A percentile compares a stretch with the other conserved stretches of the same genome.
Evolutionary conservation across 1,284 basidiomycete genomes (phyloP).

Genomic region (Bjerkandera adusta): DNA sequence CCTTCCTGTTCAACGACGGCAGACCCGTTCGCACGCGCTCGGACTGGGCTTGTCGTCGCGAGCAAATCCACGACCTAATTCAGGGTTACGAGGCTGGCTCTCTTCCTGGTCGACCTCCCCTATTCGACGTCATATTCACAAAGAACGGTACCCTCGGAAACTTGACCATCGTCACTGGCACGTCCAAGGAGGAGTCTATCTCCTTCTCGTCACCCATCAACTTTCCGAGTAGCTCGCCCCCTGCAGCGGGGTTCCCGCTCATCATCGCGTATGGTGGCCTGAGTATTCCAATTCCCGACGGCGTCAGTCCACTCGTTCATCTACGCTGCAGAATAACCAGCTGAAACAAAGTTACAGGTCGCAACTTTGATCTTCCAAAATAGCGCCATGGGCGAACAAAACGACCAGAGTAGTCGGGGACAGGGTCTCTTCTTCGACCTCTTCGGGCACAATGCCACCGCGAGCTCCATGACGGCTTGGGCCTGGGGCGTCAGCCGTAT

Average conservation of each 20-base stretch:
- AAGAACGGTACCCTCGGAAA: conserved; percentile 34
- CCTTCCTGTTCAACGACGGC: conserved; percentile 46
- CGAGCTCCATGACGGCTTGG: conserved; percentile 54
- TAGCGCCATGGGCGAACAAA: conserved; percentile 47
- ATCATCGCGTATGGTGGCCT: conserved; percentile 50
- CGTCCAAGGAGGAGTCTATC: conserved; percentile 39
- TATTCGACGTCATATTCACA: conserved; percentile 37
- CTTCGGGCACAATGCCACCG: conserved; percentile 43
- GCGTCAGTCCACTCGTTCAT: conserved; percentile 33
- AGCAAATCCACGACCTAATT: conserved; percentile 44
- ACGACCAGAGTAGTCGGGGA: conserved; percentile 41
- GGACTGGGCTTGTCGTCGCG: conserved; percentile 49
- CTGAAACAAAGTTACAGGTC: too few species aligned
- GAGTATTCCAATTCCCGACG: conserved; percentile 46
- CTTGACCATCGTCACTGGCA: conserved; percentile 43
- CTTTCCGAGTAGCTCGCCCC: conserved; percentile 40
- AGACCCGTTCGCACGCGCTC: conserved; percentile 34
- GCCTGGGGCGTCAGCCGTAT: conserved; percentile 54
- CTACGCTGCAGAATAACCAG: too few species aligned
- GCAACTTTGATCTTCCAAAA: conserved; percentile 49
- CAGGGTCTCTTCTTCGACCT: conserved; percentile 53
- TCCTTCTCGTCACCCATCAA: conserved; percentile 43
- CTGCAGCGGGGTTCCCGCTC: conserved; percentile 40
- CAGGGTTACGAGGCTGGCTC: conserved; percentile 49
- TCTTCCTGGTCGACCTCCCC: conserved; percentile 40